Base-by-base conservation (phyloP, 1,284 basidiomycete genomes). In the Ceratobasidium sp. region DNA sequence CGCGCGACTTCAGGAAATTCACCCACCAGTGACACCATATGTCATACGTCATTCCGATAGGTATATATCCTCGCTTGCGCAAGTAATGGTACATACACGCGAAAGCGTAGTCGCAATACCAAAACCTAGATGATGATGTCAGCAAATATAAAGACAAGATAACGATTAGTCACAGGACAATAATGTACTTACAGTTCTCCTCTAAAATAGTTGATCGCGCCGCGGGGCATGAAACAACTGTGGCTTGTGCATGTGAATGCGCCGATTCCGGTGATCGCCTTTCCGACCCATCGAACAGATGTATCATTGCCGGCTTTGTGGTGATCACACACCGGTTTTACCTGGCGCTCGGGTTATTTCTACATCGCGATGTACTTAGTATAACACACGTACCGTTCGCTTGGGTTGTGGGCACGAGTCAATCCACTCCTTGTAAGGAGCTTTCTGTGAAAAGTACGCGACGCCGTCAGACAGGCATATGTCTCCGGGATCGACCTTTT, bases 11-110 rank as follows among this genome's bases (percentile, higher is more conserved):
- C 33, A 33, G 33, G 28, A 56, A 42, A 12, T 70, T 70, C 6
- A 20, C 7, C 9, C 4, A 15, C 23, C 33, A 70, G 20, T 70
- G 67, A n/a, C 67, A 70, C 67, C 48, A 56, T 17, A 70, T 57
- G 26, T 70, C 52, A n/a, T 70, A 70, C 6, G 48, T 54, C 26
- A 70, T 56, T 3, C 67, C 67, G 57, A 70, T 9, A 3, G 5
- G 15, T 4, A 66, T 38, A 15, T 12, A n/a, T 33, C 17, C 66
- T n/a, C 26, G 10, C 42, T 17, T 6, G 40, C 15, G 9, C 15
- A 66, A 20, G 15, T 44, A 66, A 46, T 42, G 15, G 38, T 23
- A 20, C 15, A 56, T n/a, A 17, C 15, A 66, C 5, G 40, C 64
- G 42, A 66, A 9, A 20, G 64, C 64, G 23, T 66, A 46, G 26